A percentile compares a stretch with the other conserved stretches of the same genome.
Conservation (phyloP, 2,329 filamentous ascomycete species). For the Hymenoscyphus albidus region DNA sequence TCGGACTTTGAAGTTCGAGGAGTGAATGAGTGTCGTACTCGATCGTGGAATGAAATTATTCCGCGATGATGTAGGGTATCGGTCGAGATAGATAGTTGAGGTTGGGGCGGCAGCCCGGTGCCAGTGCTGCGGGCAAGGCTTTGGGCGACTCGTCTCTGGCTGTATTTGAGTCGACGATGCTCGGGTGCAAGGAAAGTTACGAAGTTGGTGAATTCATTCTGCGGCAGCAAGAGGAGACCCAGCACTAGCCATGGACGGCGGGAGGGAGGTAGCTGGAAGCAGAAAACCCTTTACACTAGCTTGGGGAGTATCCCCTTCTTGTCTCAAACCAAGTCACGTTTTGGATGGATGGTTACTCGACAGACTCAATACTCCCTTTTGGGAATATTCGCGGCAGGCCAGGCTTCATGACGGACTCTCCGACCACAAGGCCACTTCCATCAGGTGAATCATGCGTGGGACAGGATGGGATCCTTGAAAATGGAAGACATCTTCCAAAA, state of each 20-base stretch:
- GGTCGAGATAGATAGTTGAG: neutral
- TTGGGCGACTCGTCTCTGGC: neutral
- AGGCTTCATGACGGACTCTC: neutral
- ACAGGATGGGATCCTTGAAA: neutral
- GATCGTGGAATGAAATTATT: conserved; percentile 1
- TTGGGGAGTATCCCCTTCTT: neutral
- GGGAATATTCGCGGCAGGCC: neutral
- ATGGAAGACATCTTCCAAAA: conserved; percentile 4
- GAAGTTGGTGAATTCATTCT: neutral
- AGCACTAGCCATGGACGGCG: neutral
- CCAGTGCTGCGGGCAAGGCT: neutral
- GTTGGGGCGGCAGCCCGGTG: neutral
- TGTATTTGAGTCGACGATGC: neutral
- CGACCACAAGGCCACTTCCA: neutral
- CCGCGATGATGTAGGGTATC: neutral
- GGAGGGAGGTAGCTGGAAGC: neutral
- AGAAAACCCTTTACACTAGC: neutral
- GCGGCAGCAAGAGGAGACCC: neutral
- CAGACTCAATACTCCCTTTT: neutral
- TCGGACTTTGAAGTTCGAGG: neutral
- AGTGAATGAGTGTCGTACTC: neutral
- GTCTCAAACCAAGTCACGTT: neutral
- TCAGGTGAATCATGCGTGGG: neutral
- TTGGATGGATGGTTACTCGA: neutral
- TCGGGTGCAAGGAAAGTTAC: neutral